These are phyloP conservation scores for Ophiosphaerella korrae DNA, from an alignment of 2,329 filamentous ascomycete species.

Conservation along the genomic window DNA sequence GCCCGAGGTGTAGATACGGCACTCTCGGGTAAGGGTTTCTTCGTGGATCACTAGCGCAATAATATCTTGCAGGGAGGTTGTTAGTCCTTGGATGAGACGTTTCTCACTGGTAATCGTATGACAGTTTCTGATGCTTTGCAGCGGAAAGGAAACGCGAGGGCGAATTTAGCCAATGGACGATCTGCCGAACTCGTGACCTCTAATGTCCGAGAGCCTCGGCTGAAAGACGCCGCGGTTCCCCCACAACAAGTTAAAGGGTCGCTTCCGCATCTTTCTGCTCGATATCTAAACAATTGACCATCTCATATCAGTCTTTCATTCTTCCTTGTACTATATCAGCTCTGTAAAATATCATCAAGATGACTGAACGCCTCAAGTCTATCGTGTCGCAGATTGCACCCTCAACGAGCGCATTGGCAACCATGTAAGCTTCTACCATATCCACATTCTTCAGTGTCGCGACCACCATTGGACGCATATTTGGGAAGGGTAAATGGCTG, in stretches of 20 bases:
- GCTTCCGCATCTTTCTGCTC: conserved; percentile 15
- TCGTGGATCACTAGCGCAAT: too few relatives aligned
- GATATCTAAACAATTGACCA: not conserved
- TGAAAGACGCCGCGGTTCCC: conserved; percentile 14
- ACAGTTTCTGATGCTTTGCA: not conserved
- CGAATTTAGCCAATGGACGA: conserved; percentile 7
- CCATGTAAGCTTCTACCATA: conserved; percentile 68
- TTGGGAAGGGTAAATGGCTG: conserved; percentile 6
- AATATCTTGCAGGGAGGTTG: too few relatives aligned
- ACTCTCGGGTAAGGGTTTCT: too few relatives aligned
- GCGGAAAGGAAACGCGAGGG: conserved; percentile 1
- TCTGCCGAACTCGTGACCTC: conserved; percentile 14
- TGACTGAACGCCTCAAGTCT: conserved; percentile 79
- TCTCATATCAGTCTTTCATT: not conserved
- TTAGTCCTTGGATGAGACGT: too few relatives aligned
- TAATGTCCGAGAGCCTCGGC: conserved; percentile 16
- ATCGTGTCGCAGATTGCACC: conserved; percentile 86
- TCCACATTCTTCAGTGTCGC: not conserved
- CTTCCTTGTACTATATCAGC: not conserved
- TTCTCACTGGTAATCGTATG: too few relatives aligned
- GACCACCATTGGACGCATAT: too few relatives aligned
- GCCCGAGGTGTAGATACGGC: too few relatives aligned
- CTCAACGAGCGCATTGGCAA: conserved; percentile 69
- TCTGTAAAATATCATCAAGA: conserved; percentile 16
- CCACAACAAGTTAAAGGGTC: conserved; percentile 24